A percentile compares a stretch with the other conserved stretches of the same genome.
phyloP scores from a whole-genome alignment of 2,329 filamentous ascomycete species.

The Rhynchosporium graminicola region DNA sequence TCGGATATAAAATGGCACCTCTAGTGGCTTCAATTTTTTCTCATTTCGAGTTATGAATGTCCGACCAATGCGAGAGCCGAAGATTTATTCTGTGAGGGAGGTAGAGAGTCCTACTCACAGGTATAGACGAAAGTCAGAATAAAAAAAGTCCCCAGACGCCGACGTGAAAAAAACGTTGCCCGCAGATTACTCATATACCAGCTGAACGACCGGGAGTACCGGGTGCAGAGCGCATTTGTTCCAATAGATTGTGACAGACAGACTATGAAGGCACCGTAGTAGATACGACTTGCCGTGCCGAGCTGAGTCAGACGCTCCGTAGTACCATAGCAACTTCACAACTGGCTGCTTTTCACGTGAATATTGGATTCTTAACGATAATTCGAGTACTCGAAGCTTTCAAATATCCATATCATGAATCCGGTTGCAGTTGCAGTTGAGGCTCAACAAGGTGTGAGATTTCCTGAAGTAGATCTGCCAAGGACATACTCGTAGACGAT shows the following conservation, averaged over 20 bases:
- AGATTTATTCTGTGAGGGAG: too few relatives aligned
- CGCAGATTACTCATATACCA: too few relatives aligned
- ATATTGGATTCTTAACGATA: background rate
- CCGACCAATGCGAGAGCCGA: background rate
- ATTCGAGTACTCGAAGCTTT: background rate
- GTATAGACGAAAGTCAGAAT: too few relatives aligned
- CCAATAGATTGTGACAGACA: background rate
- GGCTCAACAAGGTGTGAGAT: conserved; percentile 7
- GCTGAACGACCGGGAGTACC: too few relatives aligned
- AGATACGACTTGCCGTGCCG: background rate
- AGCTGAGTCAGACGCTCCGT: conserved; percentile 7
- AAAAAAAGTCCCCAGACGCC: too few relatives aligned
- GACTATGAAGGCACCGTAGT: too few relatives aligned
- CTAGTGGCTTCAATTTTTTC: background rate
- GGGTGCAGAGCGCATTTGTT: too few relatives aligned
- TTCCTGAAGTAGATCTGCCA: conserved; percentile 12
- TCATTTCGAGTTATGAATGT: background rate
- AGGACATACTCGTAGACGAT: background rate
- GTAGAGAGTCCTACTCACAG: too few relatives aligned
- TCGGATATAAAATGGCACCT: background rate
- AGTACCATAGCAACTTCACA: background rate
- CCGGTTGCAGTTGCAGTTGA: conserved; percentile 11
- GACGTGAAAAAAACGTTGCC: too few relatives aligned
- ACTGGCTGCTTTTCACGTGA: background rate
- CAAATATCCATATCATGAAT: background rate